These are phyloP conservation scores for Penicillium griseofulvum DNA, from an alignment of 2,329 filamentous ascomycete genomes.

Conservation along the genomic window DNA sequence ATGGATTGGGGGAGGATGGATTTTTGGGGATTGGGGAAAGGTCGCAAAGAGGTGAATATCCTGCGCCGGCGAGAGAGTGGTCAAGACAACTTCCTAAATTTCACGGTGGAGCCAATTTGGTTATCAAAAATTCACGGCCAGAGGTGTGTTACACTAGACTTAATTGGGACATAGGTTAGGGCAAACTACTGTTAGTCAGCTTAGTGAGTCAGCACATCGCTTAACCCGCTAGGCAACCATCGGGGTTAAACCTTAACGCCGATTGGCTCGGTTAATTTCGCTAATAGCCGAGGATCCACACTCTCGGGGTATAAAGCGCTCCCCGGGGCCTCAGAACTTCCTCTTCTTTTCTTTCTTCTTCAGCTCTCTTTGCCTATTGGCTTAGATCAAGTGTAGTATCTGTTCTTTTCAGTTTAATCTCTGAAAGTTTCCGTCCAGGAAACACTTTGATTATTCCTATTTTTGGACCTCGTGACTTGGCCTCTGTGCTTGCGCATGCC, in stretches of 20 bases:
- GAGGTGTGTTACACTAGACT: constrained; percentile 29
- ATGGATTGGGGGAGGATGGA: constrained; percentile 37
- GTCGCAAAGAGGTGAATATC: constrained; percentile 87
- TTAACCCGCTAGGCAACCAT: neutral
- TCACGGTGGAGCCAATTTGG: constrained; percentile 28
- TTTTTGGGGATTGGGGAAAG: constrained; percentile 36
- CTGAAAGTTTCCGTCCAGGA: constrained; percentile 74
- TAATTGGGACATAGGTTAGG: constrained; percentile 7
- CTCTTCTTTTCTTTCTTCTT: constrained; percentile 46
- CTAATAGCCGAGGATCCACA: too few relatives aligned
- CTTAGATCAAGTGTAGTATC: constrained; percentile 97
- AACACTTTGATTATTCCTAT: constrained; percentile 79
- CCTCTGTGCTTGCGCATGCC: constrained; percentile 73
- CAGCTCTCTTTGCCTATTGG: constrained; percentile 57
- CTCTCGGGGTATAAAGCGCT: constrained; percentile 41
- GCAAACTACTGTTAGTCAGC: neutral
- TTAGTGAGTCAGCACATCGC: neutral
- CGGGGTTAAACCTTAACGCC: neutral
- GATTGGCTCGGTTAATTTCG: constrained; percentile 7
- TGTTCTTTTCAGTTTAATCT: constrained; percentile 98
- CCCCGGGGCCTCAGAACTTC: constrained; percentile 23
- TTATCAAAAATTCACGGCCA: constrained; percentile 16
- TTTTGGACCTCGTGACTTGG: constrained; percentile 58
- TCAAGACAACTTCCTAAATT: constrained; percentile 27
- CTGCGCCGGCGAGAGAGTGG: constrained; percentile 61